Evolutionary conservation across 2,329 filamentous ascomycete genomes (phyloP).

Genomic region (Bipolaris zeicola): DNA sequence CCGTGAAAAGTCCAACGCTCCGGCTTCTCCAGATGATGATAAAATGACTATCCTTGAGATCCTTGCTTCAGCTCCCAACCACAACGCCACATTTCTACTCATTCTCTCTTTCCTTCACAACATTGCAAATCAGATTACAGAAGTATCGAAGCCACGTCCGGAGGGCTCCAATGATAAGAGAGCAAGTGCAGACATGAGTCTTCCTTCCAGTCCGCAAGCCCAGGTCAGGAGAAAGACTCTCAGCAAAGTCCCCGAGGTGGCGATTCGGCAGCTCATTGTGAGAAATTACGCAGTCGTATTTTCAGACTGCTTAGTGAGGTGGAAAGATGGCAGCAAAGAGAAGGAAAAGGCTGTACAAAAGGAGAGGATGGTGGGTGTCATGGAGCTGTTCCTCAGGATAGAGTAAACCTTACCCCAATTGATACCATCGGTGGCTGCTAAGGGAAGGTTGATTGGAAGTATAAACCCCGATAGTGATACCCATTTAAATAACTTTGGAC

Average conservation of each 20-base stretch:
- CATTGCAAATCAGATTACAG: slow-evolving; percentile 60
- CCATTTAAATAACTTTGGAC: not conserved
- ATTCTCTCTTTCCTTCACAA: slow-evolving; percentile 75
- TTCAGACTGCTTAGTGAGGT: slow-evolving; percentile 65
- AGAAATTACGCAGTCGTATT: slow-evolving; percentile 69
- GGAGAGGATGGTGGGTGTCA: slow-evolving; percentile 67
- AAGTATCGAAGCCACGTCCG: slow-evolving; percentile 27
- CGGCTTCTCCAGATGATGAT: slow-evolving; percentile 58
- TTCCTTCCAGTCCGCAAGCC: slow-evolving; percentile 41
- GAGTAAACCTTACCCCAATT: not conserved
- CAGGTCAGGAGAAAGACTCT: slow-evolving; percentile 46
- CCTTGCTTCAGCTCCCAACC: slow-evolving; percentile 69
- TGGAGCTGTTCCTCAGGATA: slow-evolving; percentile 69
- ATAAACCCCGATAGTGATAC: not conserved
- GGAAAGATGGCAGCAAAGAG: slow-evolving; percentile 51
- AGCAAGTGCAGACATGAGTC: slow-evolving; percentile 32
- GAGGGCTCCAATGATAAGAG: slow-evolving; percentile 27
- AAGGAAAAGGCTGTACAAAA: slow-evolving; percentile 66
- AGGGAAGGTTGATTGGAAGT: not conserved
- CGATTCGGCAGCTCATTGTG: slow-evolving; percentile 65
- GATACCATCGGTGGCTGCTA: not conserved
- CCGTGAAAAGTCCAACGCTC: slow-evolving; percentile 52
- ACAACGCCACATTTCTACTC: slow-evolving; percentile 90
- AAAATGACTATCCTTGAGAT: slow-evolving; percentile 72
- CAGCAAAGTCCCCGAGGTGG: slow-evolving; percentile 55